Evolutionary conservation across 2,329 filamentous ascomycete species (phyloP), one percentile per base, ranked within the genome.

Genomic region (Fusarium sp.): DNA sequence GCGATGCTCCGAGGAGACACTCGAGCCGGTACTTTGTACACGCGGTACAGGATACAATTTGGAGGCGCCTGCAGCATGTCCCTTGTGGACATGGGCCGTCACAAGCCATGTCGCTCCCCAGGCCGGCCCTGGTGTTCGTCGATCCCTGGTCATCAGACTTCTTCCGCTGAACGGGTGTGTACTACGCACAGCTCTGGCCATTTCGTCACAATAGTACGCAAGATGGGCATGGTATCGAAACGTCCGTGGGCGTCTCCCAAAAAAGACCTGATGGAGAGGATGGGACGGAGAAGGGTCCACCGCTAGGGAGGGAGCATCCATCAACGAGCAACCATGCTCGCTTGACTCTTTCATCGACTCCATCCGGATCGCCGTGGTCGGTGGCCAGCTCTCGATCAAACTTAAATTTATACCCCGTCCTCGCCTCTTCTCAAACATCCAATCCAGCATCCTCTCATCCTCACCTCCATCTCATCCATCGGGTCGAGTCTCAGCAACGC

Each of bases 361-460:
- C 67, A 65, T 71, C 61, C 34, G 56, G 70, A 77, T 77, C 68
- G 64, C 64, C 74, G 66, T 67, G 38, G 59, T 62, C 69, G 57
- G 69, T 75, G 66, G 68, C 64, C 68, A 56, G 57, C 72, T 65
- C 62, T 65, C 47, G 62, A 52, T 60, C 59, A 65, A 64, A 75
- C 66, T 69, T 77, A 71, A 72, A 76, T 77, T 77, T 74, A 78
- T 78, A 78, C 66, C 70, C 63, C 63, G 38, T 77, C 74, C 54
- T 77, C 73, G 64, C 71, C 71, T 70, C 14, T 18, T 50, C 37
- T 64, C 54, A 24, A 40, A 42, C 37, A 42, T 38, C 34, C 62
- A 58, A 65, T 38, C 29, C 64, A 60, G 64, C 64, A 61, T 50
- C 58, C 45, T 69, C 65, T 24, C 60, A 57, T 57, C 62, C 54